phyloP scores from a whole-genome alignment of 306 rosid genomes.

The Gleditsia sinensis region DNA sequence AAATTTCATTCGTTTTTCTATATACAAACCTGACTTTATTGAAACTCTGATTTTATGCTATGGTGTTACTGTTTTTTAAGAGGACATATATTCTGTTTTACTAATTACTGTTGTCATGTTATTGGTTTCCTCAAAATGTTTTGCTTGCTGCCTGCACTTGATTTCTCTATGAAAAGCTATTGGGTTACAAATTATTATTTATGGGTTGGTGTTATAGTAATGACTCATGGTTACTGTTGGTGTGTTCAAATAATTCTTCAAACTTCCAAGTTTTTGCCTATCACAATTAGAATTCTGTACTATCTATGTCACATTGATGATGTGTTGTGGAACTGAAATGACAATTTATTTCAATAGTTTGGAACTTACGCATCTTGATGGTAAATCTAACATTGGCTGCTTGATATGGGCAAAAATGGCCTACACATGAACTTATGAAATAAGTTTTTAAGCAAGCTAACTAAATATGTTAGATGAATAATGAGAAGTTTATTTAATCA shows the following conservation, averaged over 20 bases:
- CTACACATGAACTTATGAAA: not conserved
- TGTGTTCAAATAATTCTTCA: not conserved
- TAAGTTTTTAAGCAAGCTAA: not conserved
- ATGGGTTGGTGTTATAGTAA: not conserved
- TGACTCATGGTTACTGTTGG: not conserved
- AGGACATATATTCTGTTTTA: not conserved
- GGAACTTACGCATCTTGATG: not conserved
- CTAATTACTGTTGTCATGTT: not conserved
- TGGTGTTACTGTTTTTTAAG: not conserved
- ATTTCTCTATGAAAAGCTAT: not conserved
- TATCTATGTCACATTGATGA: slow-evolving; percentile 12
- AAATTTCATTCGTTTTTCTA: slow-evolving; percentile 12
- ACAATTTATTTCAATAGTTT: not conserved
- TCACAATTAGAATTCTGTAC: not conserved
- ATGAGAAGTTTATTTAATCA: not conserved
- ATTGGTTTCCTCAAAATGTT: not conserved
- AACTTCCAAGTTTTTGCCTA: not conserved
- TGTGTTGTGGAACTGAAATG: not conserved
- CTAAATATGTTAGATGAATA: not conserved
- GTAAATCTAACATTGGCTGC: not conserved
- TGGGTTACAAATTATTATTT: not conserved
- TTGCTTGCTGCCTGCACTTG: not conserved
- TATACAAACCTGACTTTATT: not conserved
- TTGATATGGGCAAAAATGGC: slow-evolving; percentile 2
- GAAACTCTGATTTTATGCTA: not conserved